phyloP scores from a whole-genome alignment of 2,329 filamentous ascomycete genomes.

The Calonectria pteridis region DNA sequence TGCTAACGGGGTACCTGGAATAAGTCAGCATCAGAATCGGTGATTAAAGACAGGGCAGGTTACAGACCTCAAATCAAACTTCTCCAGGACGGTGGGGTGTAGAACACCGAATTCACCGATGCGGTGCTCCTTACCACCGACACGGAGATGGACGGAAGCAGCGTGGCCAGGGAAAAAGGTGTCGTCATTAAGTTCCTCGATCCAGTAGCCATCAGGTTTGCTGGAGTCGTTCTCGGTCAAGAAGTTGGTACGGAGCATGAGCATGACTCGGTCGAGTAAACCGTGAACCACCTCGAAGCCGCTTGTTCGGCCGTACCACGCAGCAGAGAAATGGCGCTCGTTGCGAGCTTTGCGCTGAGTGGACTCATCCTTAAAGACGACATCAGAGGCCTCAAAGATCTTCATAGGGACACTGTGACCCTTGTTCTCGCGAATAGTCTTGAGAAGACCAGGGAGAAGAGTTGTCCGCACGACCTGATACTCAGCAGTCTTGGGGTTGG shows the following conservation, averaged over 20 bases:
- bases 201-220: slow-evolving; percentile 86
- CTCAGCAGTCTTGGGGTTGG: slow-evolving; percentile 92
- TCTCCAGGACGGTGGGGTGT: slow-evolving; percentile 92
- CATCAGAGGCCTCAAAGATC: slow-evolving; percentile 92
- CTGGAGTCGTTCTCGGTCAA: slow-evolving; percentile 70
- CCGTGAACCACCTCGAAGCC: slow-evolving; percentile 98
- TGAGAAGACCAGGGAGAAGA: slow-evolving; percentile 87
- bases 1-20: slow-evolving; percentile 86
- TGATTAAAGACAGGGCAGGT: neutral
- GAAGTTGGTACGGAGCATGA: slow-evolving; percentile 90
- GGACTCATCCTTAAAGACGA: slow-evolving; percentile 88
- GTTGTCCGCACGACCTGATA: slow-evolving; percentile 94
- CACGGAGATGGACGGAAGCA: slow-evolving; percentile 83
- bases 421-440: slow-evolving; percentile 95
- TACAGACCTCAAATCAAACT: slow-evolving; percentile 85
- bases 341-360: slow-evolving; percentile 91
- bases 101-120: slow-evolving; percentile 95
- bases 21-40: slow-evolving; percentile 36
- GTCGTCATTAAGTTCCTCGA: slow-evolving; percentile 89
- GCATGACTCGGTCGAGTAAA: slow-evolving; percentile 88
- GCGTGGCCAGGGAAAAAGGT: slow-evolving; percentile 94
- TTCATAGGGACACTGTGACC: slow-evolving; percentile 89
- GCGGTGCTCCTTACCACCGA: slow-evolving; percentile 78
- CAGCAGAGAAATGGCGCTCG: slow-evolving; percentile 95
- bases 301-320: slow-evolving; percentile 92